Percentiles rank a stretch among this genome's conserved stretches.
These are phyloP conservation scores for Chrysopogon serrulatus DNA, from an alignment of 176 grass and related monocot genomes.

Conservation along the genomic window DNA sequence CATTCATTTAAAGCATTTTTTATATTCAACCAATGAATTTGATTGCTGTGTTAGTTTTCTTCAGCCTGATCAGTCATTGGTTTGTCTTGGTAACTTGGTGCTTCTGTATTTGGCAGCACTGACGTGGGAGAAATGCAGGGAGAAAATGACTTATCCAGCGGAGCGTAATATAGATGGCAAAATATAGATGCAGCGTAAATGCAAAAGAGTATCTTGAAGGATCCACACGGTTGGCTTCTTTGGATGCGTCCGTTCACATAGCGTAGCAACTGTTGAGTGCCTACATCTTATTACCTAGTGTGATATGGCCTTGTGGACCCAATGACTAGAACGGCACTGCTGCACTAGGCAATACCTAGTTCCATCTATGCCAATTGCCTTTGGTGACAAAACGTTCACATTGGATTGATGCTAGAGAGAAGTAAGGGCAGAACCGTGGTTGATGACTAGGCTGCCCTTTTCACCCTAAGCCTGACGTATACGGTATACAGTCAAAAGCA, in stretches of 20 bases:
- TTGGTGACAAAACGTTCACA: not conserved
- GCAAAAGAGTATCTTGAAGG: not conserved
- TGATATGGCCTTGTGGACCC: not conserved
- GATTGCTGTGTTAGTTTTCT: not conserved
- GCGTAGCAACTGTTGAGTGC: not conserved
- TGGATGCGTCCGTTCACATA: not conserved
- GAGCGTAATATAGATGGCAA: not conserved
- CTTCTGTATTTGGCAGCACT: slow-evolving; percentile 35
- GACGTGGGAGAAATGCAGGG: not conserved
- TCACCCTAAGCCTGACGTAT: not conserved
- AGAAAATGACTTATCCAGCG: slow-evolving; percentile 16
- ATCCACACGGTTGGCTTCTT: not conserved
- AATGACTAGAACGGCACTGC: not conserved
- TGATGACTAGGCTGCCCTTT: slow-evolving; percentile 21
- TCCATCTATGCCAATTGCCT: not conserved
- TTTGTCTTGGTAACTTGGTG: slow-evolving; percentile 16
- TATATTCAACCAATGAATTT: not conserved
- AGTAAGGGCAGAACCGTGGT: slow-evolving; percentile 5
- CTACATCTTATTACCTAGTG: not conserved
- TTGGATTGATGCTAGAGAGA: not conserved
- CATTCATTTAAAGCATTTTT: slow-evolving; percentile 14
- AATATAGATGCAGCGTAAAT: slow-evolving; percentile 1
- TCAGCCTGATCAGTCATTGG: not conserved
- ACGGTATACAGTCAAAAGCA: slow-evolving; percentile 3
- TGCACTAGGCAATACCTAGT: not conserved